Percentiles rank a stretch among this genome's conserved stretches.
These are phyloP conservation scores for Lagenidium giganteum DNA, from an alignment of 352 stramenopile species.

Conservation along the genomic window DNA sequence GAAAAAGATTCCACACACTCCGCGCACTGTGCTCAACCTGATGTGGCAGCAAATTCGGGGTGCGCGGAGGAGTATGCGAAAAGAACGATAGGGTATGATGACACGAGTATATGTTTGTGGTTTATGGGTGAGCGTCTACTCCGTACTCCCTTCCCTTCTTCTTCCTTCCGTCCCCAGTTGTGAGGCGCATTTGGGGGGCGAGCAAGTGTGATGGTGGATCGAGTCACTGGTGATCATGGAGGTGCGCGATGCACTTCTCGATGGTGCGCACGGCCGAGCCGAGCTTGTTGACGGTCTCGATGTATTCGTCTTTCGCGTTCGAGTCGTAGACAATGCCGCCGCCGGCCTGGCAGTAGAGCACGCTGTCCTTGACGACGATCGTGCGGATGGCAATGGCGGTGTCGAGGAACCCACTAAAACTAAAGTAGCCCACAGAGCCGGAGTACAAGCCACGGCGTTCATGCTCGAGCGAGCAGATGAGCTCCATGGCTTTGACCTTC, in stretches of 20 bases:
- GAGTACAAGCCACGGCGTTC: constrained; percentile 83
- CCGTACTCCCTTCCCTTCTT: too few relatives aligned
- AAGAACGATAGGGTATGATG: too few relatives aligned
- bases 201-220: too few relatives aligned
- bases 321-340: constrained; percentile 89
- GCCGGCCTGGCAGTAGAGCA: constrained; percentile 81
- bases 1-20: too few relatives aligned
- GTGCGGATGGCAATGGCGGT: constrained; percentile 88
- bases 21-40: too few relatives aligned
- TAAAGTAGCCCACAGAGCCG: constrained; percentile 85
- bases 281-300: constrained; percentile 88
- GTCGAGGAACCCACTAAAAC: constrained; percentile 82
- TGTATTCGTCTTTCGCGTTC: constrained; percentile 80
- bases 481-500: constrained; percentile 88
- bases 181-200: too few relatives aligned
- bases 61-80: too few relatives aligned
- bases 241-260: constrained; percentile 61
- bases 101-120: too few relatives aligned
- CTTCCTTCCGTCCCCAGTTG: too few relatives aligned
- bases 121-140: too few relatives aligned
- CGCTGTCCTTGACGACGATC: constrained; percentile 75
- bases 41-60: too few relatives aligned
- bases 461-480: constrained; percentile 81
- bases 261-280: constrained; percentile 79
- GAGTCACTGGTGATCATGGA: too few relatives aligned